Percentiles rank a stretch among this genome's conserved stretches.
Conservation (phyloP, 495 filamentous ascomycete genomes). For the Aspergillus cavernicola region DNA sequence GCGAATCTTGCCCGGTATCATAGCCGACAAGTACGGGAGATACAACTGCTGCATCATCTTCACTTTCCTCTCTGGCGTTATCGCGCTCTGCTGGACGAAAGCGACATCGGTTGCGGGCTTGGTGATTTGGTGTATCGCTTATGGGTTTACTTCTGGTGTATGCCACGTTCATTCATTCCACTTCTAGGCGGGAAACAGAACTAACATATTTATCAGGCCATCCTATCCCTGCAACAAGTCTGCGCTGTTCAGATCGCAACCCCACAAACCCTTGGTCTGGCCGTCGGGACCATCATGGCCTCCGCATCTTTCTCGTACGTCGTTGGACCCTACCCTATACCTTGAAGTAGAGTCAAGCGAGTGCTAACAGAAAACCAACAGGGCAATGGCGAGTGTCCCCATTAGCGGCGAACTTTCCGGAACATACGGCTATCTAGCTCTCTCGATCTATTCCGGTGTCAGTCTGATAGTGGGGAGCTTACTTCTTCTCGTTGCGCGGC, state of each 20-base stretch:
- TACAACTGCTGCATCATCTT: constrained; percentile 68
- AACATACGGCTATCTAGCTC: constrained; percentile 32
- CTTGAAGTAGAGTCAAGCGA: no score
- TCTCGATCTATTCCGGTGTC: constrained; percentile 33
- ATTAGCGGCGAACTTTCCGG: constrained; percentile 33
- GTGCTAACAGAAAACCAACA: constrained; percentile 15
- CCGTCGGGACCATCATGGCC: constrained; percentile 31
- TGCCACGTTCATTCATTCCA: constrained; percentile 4
- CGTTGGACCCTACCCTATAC: no score
- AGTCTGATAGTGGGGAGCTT: constrained; percentile 30
- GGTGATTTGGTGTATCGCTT: constrained; percentile 33
- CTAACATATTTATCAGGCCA: constrained; percentile 27
- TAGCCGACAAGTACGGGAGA: constrained; percentile 66
- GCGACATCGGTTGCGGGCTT: constrained; percentile 31
- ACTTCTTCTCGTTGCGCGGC: constrained; percentile 24
- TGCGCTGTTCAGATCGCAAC: constrained; percentile 38
- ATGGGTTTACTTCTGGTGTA: constrained; percentile 41
- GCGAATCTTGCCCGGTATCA: constrained; percentile 45
- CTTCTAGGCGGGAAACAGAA: neutral
- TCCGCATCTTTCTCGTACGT: constrained; percentile 36
- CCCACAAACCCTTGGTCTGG: constrained; percentile 26
- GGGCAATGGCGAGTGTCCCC: constrained; percentile 35
- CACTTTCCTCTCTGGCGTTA: constrained; percentile 50
- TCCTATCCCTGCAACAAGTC: constrained; percentile 39
- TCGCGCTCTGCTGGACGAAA: constrained; percentile 38